Percentiles rank a stretch among this genome's conserved stretches.
These are phyloP conservation scores for Ciborinia camelliae DNA, from an alignment of 2,329 filamentous ascomycete genomes.

Conservation along the genomic window DNA sequence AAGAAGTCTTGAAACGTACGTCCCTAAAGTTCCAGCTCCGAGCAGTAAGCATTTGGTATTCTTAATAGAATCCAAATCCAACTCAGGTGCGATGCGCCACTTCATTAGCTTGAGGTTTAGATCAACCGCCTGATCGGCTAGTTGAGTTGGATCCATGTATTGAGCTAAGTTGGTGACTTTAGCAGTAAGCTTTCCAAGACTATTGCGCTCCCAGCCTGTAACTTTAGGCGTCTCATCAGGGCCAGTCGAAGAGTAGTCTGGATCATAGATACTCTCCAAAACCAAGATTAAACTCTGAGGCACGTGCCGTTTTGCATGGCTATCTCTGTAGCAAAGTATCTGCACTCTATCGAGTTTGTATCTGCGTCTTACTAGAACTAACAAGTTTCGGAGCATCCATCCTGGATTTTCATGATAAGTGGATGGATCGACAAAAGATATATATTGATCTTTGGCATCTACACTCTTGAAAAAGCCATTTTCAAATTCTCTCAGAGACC, in stretches of 20 bases:
- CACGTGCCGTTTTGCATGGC: conserved; percentile 71
- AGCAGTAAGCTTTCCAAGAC: conserved; percentile 71
- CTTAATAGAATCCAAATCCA: conserved; percentile 87
- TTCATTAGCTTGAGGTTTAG: conserved; percentile 98
- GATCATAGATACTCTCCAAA: conserved; percentile 32
- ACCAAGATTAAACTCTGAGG: conserved; percentile 75
- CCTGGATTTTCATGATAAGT: conserved; percentile 84
- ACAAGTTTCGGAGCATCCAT: conserved; percentile 87
- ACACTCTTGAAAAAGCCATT: conserved; percentile 79
- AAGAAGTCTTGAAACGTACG: conserved; percentile 86
- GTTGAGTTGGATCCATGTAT: conserved; percentile 84
- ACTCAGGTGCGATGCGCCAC: conserved; percentile 87
- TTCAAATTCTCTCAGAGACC: conserved; percentile 73
- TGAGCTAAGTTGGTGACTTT: conserved; percentile 80
- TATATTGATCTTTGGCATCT: conserved; percentile 69
- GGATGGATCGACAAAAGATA: conserved; percentile 89
- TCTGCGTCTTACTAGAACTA: conserved; percentile 78
- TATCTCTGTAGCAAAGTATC: conserved; percentile 87
- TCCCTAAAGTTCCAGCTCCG: conserved; percentile 88
- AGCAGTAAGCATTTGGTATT: conserved; percentile 85
- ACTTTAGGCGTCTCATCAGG: conserved; percentile 70
- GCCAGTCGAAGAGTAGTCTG: neutral
- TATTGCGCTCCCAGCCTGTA: conserved; percentile 91
- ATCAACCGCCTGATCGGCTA: conserved; percentile 93
- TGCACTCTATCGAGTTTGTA: conserved; percentile 76